Base-by-base conservation (phyloP, 2,329 filamentous ascomycete genomes). In the Davidsoniella eucalypti region DNA sequence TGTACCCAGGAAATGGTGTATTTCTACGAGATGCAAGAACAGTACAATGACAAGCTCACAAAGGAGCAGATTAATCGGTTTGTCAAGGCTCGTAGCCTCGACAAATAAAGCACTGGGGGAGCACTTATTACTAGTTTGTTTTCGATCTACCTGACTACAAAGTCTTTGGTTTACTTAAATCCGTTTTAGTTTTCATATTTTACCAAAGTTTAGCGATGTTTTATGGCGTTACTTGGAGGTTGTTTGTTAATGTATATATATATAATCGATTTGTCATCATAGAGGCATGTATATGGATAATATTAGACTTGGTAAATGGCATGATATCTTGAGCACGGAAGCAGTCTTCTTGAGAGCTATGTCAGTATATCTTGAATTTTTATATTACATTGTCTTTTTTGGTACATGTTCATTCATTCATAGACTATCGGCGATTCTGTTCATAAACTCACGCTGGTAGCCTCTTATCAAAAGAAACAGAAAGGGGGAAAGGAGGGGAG, bases 1-100 rank as follows among this genome's bases (percentile, higher is more conserved):
- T 87, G 84, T 59, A 90, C 85, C 0, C 88, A 95, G 65, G 88
- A 94, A 66, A 75, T 94, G 55, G 85, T 95, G 49, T 88, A 85
- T 3, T 76, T 94, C 55, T 94, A 94, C 61, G 85, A 93, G 60
- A 75, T 68, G 54, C 69, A 75, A 47, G 75, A 78, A 59, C 69
- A 75, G 56, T 78, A 76, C 56, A 76, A 76, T 55, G 75, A 78
- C 49, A 78, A 78, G 58, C 64, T 71, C 38, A 75, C 72, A 2
- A 63, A 71, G 46, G 75, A 78, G 59, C 72, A 76, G 57, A 70
- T 79, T 50, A 73, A 71, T 52, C 65, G 75, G 9, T 78, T 77
- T 54, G 67, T 79, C 59, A 78, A 78, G 59, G 75, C 74, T 0
- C 65, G 73, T 12, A 69, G 68, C 2, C 60, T 79, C 41, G 75